phyloP scores from a whole-genome alignment of 1,284 basidiomycete genomes.

The Lentinula novae-zelandiae region DNA sequence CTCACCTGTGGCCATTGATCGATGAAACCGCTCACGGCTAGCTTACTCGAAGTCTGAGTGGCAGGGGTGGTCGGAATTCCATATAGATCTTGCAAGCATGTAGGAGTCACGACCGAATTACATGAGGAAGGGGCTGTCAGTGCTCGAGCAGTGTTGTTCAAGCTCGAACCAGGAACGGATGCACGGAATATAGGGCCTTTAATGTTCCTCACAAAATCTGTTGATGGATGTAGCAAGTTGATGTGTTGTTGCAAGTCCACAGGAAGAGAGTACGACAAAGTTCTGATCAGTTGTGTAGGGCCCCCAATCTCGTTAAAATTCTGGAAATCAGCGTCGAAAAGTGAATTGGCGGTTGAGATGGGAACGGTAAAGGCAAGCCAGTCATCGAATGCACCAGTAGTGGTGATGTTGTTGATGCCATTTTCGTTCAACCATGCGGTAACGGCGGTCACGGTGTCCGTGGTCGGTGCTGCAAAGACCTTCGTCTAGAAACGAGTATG shows the following conservation, averaged over 20 bases:
- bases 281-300: conserved; percentile 29
- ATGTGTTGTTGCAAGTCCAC: conserved; percentile 32
- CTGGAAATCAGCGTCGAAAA: conserved; percentile 36
- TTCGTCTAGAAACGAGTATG: conserved; percentile 27
- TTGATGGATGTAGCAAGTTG: conserved; percentile 38
- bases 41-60: conserved; percentile 24
- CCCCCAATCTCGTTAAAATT: conserved; percentile 32
- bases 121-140: conserved; percentile 20
- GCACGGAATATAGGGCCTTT: conserved; percentile 16
- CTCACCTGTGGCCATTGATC: conserved; percentile 23
- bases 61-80: conserved; percentile 28
- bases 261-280: conserved; percentile 40
- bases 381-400: conserved; percentile 33
- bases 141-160: conserved; percentile 18
- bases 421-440: conserved; percentile 34
- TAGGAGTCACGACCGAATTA: conserved; percentile 21
- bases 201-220: conserved; percentile 18
- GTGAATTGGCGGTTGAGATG: conserved; percentile 32
- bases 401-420: conserved; percentile 26
- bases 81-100: conserved; percentile 27
- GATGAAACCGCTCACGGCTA: conserved; percentile 30
- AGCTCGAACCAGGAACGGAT: conserved; percentile 8
- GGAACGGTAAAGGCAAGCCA: conserved; percentile 37
- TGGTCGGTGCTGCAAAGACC: conserved; percentile 30
- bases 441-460: conserved; percentile 31